phyloP scores from a whole-genome alignment of 1,284 basidiomycete species.

The Apiotrichum gracile region DNA sequence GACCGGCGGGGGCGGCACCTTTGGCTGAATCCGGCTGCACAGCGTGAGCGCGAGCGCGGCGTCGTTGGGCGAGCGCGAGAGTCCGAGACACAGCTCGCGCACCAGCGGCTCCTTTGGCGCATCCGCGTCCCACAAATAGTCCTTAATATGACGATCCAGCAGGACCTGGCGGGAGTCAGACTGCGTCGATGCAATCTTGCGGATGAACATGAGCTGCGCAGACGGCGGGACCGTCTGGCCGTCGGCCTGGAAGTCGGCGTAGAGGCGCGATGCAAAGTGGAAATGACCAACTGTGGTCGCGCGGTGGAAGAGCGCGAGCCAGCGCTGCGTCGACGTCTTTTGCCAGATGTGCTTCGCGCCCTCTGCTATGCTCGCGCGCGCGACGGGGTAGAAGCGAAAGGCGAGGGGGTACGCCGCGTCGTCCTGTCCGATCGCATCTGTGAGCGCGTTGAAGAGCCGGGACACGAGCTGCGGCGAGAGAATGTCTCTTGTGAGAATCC shows the following conservation, averaged over 20 bases:
- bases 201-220: constrained; percentile 26
- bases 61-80: constrained; percentile 19
- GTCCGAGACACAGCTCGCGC: constrained; percentile 23
- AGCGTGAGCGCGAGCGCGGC: constrained; percentile 27
- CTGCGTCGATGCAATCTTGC: constrained; percentile 15
- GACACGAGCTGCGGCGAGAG: background rate
- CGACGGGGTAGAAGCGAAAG: constrained; percentile 16
- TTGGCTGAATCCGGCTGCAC: constrained; percentile 12
- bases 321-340: background rate
- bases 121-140: constrained; percentile 26
- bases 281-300: constrained; percentile 12
- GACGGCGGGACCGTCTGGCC: constrained; percentile 14
- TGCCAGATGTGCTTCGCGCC: background rate
- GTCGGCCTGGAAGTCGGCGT: constrained; percentile 34
- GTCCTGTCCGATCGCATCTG: constrained; percentile 1
- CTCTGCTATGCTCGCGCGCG: background rate
- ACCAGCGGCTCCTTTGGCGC: constrained; percentile 14
- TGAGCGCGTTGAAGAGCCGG: constrained; percentile 11
- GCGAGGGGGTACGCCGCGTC: constrained; percentile 18
- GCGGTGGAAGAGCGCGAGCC: constrained; percentile 23
- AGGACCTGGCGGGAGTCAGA: constrained; percentile 26
- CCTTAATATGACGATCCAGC: constrained; percentile 38
- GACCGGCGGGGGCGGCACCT: background rate
- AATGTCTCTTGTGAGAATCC: background rate
- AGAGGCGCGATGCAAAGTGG: constrained; percentile 36